Percentiles rank a stretch among this genome's conserved stretches.
phyloP scores from a whole-genome alignment of 2,329 filamentous ascomycete genomes.

The Colletotrichum sp. region DNA sequence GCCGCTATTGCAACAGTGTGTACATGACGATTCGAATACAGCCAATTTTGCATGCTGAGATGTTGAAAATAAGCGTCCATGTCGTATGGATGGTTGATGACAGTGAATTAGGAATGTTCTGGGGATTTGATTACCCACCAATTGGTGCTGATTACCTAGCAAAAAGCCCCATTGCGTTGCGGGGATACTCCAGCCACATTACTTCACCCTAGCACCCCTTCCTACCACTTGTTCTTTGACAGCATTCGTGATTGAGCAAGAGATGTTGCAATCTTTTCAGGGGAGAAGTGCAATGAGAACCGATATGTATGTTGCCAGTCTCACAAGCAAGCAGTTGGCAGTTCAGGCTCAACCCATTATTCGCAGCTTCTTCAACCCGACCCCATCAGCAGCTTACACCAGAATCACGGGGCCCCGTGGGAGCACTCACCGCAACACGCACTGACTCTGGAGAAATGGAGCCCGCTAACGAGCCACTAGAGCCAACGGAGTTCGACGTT shows the following conservation, averaged over 20 bases:
- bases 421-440: neutral
- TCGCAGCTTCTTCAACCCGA: neutral
- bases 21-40: rapidly evolving
- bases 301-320: neutral
- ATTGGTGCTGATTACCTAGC: neutral
- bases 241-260: neutral
- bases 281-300: neutral
- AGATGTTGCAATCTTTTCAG: neutral
- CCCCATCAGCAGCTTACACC: neutral
- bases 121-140: neutral
- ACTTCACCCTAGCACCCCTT: neutral
- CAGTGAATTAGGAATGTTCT: neutral
- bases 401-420: neutral
- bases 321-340: neutral
- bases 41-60: neutral
- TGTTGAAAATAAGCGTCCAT: neutral
- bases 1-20: neutral
- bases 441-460: neutral
- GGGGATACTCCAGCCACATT: neutral
- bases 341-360: rapidly evolving
- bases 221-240: neutral
- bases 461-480: constrained; percentile 59
- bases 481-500: constrained; percentile 65
- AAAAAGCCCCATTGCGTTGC: neutral
- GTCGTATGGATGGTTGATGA: neutral